Evolutionary conservation across 106 monocot species (phyloP), one percentile per base, ranked within the genome.

Genomic region (Xerophyta viscosa): DNA sequence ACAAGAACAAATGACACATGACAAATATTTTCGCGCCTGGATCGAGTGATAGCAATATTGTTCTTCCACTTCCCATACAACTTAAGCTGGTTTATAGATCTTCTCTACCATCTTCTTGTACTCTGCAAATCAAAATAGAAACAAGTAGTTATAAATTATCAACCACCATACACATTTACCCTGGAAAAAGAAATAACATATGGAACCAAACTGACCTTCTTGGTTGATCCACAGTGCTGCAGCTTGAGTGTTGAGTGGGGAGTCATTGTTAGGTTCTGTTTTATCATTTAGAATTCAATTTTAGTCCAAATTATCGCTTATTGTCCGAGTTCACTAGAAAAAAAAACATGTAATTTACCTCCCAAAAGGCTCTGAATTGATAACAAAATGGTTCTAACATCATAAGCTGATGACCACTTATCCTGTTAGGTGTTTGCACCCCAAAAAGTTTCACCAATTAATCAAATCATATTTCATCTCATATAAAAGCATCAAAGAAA

Each of bases 341-440:
- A 36, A 36, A 36, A 36, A 36, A 36, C 11, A 5, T 36, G 5
- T 36, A 39, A 39, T 39, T 20, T 79, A 87, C 92, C 87, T 72
- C 87, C 93, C 39, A 94, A 54, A 26, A 94, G 88, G 41, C 72
- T 81, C 81, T 94, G 88, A 60, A 88, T 84, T 10, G 93, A 88
- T 1, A 88, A 62, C 56, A 88, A 59, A 29, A 94, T 68, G 8
- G 75, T 84, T 48, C 88, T 73, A 52, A 88, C 84, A 63, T 88
- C 88, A 57, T 94, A 94, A n/a, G 94, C 94, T 20, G 88, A 88
- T n/a, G 88, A 88, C 88, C 94, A 94, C 50, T 94, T 88, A 47
- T 88, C 93, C 87, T 92, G 70, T 39, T 15, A 39, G 50, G 29
- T n/a, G n/a, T n/a, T n/a, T n/a, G n/a, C n/a, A n/a, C n/a, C n/a